Percentiles rank a stretch among this genome's conserved stretches.
Evolutionary conservation across 2,329 filamentous ascomycete species (phyloP).

Genomic region (Metarhizium album): DNA sequence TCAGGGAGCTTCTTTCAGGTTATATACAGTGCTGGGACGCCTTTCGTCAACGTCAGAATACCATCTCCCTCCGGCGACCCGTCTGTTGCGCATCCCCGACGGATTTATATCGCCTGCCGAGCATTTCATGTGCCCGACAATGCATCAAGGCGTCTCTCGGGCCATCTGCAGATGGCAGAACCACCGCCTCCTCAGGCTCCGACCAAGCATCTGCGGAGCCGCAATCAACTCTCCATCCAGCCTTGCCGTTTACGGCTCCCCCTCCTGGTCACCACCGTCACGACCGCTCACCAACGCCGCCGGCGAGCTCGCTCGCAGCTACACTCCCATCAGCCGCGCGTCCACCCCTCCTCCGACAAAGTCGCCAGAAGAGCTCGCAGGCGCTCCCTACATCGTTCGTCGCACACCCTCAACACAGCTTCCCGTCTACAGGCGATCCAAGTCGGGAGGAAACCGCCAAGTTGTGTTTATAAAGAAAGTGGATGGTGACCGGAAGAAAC

Average conservation of each 20-base stretch:
- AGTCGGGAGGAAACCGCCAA: constrained; percentile 65
- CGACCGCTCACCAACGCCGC: constrained; percentile 7
- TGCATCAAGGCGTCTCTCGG: constrained; percentile 17
- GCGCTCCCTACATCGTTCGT: constrained; percentile 54
- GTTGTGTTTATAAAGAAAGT: constrained; percentile 70
- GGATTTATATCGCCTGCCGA: neutral
- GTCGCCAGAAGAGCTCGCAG: constrained; percentile 18
- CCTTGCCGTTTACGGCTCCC: constrained; percentile 10
- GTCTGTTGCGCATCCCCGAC: neutral
- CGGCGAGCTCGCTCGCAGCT: constrained; percentile 11
- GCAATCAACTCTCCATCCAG: constrained; percentile 8
- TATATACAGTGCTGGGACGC: neutral
- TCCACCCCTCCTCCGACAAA: constrained; percentile 21
- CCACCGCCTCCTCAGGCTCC: constrained; percentile 9
- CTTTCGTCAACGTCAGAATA: neutral
- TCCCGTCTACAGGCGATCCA: constrained; percentile 64
- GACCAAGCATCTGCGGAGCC: constrained; percentile 4
- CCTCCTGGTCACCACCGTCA: constrained; percentile 11
- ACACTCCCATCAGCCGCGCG: constrained; percentile 15
- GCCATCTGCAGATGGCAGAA: constrained; percentile 14
- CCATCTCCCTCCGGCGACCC: neutral
- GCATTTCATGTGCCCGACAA: constrained; percentile 8
- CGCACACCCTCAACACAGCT: constrained; percentile 62
- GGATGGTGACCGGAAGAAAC: constrained; percentile 55
- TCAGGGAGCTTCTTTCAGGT: too few relatives aligned